Conservation (phyloP, 1,139 yeast genomes). For the Hansenula sp. region DNA sequence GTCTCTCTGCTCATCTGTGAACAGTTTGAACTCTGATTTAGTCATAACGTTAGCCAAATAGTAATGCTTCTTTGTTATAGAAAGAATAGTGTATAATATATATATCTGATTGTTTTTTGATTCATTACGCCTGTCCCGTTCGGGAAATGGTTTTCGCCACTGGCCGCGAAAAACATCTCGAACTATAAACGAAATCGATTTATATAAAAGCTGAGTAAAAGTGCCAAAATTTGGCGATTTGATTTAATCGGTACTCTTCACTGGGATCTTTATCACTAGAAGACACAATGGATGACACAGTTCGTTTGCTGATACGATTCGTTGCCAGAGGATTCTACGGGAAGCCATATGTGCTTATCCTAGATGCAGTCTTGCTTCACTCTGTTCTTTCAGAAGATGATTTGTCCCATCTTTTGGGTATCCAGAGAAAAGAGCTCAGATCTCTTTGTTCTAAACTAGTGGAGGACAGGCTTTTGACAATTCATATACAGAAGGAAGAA, state of each 20-base stretch:
- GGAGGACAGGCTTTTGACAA: slow-evolving; percentile 71
- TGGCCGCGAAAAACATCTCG: neutral
- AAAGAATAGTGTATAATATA: no score
- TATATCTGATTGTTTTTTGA: no score
- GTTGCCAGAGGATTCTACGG: slow-evolving; percentile 88
- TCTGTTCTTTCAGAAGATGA: slow-evolving; percentile 95
- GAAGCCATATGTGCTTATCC: slow-evolving; percentile 72
- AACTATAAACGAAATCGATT: no score
- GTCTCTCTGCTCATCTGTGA: slow-evolving; percentile 35
- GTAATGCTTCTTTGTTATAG: no score
- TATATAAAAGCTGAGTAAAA: no score
- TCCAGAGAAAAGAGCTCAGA: slow-evolving; percentile 83
- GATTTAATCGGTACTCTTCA: no score
- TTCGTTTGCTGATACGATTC: slow-evolving; percentile 29
- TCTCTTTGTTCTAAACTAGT: slow-evolving; percentile 75
- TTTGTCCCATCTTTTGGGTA: slow-evolving; percentile 70
- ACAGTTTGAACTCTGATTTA: neutral
- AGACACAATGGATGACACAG: slow-evolving; percentile 22
- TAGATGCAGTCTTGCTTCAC: slow-evolving; percentile 89
- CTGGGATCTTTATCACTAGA: no score
- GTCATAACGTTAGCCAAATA: neutral
- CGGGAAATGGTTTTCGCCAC: neutral
- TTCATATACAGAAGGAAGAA: slow-evolving; percentile 79
- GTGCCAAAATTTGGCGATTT: no score
- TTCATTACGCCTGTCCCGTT: neutral